Percentiles rank a stretch among this genome's conserved stretches.
Evolutionary conservation across 116 monocot genomes (phyloP).

Genomic region (Zostera marina): DNA sequence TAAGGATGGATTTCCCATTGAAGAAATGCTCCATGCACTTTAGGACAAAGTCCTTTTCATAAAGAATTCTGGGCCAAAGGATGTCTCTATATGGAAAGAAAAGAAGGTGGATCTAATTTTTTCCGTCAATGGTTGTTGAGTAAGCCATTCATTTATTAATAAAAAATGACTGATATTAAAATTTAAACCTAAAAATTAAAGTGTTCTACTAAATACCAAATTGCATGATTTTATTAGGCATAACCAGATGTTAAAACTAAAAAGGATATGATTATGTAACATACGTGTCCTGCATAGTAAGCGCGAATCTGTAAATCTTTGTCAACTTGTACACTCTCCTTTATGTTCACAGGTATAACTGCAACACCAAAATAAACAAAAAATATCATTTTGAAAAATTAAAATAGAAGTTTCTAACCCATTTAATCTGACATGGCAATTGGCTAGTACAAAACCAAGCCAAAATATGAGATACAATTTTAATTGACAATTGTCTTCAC

Average conservation of each 20-base stretch:
- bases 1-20: too few relatives aligned
- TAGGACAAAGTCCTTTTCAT: too few relatives aligned
- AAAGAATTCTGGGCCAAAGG: too few relatives aligned
- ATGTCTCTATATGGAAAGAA: too few relatives aligned
- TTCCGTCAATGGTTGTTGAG: too few relatives aligned
- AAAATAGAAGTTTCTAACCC: too few relatives aligned
- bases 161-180: neutral
- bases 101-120: too few relatives aligned
- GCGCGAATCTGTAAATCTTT: slow-evolving; percentile 79
- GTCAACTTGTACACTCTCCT: slow-evolving; percentile 75
- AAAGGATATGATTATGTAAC: slow-evolving; percentile 1
- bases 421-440: too few relatives aligned
- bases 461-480: neutral
- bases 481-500: too few relatives aligned
- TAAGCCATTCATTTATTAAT: too few relatives aligned
- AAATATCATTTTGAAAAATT: neutral
- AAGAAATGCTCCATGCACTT: too few relatives aligned
- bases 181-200: neutral
- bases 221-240: neutral
- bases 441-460: neutral
- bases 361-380: slow-evolving; percentile 6
- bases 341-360: slow-evolving; percentile 76
- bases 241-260: neutral
- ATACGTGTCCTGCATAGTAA: slow-evolving; percentile 94
- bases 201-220: neutral